Conservation (phyloP, 1,284 basidiomycete genomes). For the Marasmius oreades region DNA sequence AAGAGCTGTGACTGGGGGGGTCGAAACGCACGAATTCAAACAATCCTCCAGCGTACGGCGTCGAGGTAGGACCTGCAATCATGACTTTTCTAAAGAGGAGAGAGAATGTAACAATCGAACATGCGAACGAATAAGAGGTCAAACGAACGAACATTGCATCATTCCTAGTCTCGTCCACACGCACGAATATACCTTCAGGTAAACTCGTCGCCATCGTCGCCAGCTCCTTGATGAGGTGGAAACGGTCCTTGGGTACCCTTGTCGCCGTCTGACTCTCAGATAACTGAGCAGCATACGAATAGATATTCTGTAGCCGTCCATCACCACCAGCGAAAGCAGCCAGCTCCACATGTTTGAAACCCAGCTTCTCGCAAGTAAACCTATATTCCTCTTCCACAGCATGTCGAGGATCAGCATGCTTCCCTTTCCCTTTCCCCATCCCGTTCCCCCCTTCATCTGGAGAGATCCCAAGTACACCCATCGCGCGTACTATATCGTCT, state of each 20-base stretch:
- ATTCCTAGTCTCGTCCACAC: constrained; percentile 53
- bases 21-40: constrained; percentile 54
- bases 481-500: constrained; percentile 46
- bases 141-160: constrained; percentile 49
- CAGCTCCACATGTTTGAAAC: constrained; percentile 40
- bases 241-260: constrained; percentile 43
- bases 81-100: constrained; percentile 40
- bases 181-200: constrained; percentile 51
- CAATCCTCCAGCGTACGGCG: constrained; percentile 51
- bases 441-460: constrained; percentile 15
- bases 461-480: constrained; percentile 32
- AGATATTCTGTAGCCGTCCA: constrained; percentile 22
- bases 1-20: neutral
- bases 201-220: constrained; percentile 51
- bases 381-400: constrained; percentile 39
- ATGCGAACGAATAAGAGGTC: constrained; percentile 6
- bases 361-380: constrained; percentile 41
- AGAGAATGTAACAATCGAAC: constrained; percentile 5
- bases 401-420: too few species aligned
- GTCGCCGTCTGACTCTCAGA: constrained; percentile 33
- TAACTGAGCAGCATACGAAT: constrained; percentile 34
- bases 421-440: constrained; percentile 34
- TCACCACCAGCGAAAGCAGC: constrained; percentile 21
- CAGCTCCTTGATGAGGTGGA: constrained; percentile 52
- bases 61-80: constrained; percentile 53